Evolutionary conservation across 2,329 filamentous ascomycete genomes (phyloP).

Genomic region (Alternaria alternata): DNA sequence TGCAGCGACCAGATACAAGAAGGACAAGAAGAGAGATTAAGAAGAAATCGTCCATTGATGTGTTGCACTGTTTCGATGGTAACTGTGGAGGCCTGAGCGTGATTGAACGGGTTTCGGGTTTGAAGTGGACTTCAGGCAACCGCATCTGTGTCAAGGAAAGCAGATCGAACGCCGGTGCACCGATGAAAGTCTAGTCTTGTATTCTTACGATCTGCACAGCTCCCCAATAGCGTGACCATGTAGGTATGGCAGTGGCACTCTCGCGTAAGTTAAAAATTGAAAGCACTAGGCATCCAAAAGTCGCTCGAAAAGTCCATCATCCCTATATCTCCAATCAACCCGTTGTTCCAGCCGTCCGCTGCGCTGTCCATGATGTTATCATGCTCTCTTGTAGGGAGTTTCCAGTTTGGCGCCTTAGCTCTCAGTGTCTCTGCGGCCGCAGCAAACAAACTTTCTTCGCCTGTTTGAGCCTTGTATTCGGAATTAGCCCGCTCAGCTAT

Average conservation of each 20-base stretch:
- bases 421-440: constrained; percentile 23
- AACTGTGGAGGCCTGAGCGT: neutral
- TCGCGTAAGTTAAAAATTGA: constrained; percentile 11
- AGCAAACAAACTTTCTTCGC: constrained; percentile 26
- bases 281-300: constrained; percentile 23
- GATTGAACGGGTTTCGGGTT: constrained; percentile 3
- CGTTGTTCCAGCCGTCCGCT: neutral
- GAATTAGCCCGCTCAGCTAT: constrained; percentile 17
- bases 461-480: constrained; percentile 17
- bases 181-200: neutral
- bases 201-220: neutral
- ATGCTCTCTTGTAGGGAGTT: neutral
- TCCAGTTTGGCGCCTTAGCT: constrained; percentile 22
- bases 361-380: neutral
- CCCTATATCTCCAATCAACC: constrained; percentile 12
- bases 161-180: neutral
- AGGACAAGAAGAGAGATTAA: neutral
- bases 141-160: neutral
- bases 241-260: neutral
- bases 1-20: neutral
- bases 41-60: neutral
- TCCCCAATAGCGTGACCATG: neutral
- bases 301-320: constrained; percentile 26
- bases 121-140: neutral
- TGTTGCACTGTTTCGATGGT: neutral